Evolutionary conservation across 805 yeast species (phyloP).

Genomic region (Saccharomycopsis lassenensis): DNA sequence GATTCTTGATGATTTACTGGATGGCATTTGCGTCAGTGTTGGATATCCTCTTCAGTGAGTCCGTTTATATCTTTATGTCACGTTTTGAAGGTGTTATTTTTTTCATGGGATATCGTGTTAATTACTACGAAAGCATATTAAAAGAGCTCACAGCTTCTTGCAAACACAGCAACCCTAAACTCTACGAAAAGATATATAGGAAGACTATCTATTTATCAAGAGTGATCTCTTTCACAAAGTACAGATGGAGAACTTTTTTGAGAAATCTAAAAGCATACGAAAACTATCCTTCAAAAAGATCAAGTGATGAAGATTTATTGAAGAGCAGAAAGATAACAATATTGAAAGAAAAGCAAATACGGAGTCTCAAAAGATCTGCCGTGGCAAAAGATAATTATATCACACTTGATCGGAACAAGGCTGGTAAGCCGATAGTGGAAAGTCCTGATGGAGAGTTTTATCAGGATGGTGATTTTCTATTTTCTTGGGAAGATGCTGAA

Average conservation of each 20-base stretch:
- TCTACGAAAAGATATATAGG: conserved; percentile 6
- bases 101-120: conserved; percentile 3
- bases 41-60: conserved; percentile 4
- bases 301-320: background rate
- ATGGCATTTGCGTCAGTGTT: conserved; percentile 5
- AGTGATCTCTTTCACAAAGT: conserved; percentile 4
- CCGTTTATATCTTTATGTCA: conserved; percentile 3
- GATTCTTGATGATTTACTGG: conserved; percentile 4
- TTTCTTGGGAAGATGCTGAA: background rate
- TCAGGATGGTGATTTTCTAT: no score
- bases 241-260: conserved; percentile 3
- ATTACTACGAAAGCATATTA: background rate
- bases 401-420: background rate
- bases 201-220: conserved; percentile 4
- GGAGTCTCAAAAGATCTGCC: conserved; percentile 1
- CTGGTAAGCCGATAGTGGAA: background rate
- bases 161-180: conserved; percentile 1
- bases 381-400: conserved; percentile 12
- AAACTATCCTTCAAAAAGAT: background rate
- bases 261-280: background rate
- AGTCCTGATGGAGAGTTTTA: background rate
- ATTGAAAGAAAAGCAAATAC: conserved; percentile 7
- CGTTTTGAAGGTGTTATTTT: conserved; percentile 8
- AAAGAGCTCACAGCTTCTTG: conserved; percentile 1
- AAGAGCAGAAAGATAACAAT: conserved; percentile 8